Evolutionary conservation across 352 stramenopile genomes (phyloP).

Genomic region (Thalassiosira exigua): DNA sequence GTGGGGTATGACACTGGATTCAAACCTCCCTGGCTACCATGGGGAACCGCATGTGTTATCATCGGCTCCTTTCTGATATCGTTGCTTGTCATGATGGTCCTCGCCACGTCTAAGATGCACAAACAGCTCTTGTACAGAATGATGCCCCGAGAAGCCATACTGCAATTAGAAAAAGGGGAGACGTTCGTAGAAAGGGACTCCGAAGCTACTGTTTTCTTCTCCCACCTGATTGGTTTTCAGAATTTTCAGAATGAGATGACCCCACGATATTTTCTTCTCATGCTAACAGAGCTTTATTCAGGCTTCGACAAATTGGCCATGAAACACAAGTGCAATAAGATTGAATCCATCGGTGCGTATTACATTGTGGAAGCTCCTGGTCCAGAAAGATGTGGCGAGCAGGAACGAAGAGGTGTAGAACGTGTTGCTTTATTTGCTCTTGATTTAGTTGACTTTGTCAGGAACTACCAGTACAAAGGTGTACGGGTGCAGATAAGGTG

Average conservation of each 20-base stretch:
- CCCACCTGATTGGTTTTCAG: slow-evolving; percentile 64
- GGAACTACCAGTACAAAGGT: slow-evolving; percentile 23
- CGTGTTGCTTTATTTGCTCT: slow-evolving; percentile 41
- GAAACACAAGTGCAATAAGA: slow-evolving; percentile 37
- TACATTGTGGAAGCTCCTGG: slow-evolving; percentile 45
- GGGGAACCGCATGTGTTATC: too few species aligned
- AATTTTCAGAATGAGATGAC: slow-evolving; percentile 38
- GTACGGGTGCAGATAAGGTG: slow-evolving; percentile 31
- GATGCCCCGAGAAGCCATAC: slow-evolving; percentile 37
- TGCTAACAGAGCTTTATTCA: slow-evolving; percentile 40
- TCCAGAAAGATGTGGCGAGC: slow-evolving; percentile 15
- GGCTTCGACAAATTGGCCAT: slow-evolving; percentile 32
- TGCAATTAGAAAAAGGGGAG: slow-evolving; percentile 34
- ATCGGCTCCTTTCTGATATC: too few species aligned
- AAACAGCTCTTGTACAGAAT: slow-evolving; percentile 41
- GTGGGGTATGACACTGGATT: too few species aligned
- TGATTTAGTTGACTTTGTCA: slow-evolving; percentile 36
- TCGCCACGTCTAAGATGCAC: too few species aligned
- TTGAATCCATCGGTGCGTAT: slow-evolving; percentile 34
- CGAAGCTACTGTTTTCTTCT: slow-evolving; percentile 63
- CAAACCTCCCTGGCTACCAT: too few species aligned
- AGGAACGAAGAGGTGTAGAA: slow-evolving; percentile 19
- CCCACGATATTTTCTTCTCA: slow-evolving; percentile 57
- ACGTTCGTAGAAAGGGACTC: slow-evolving; percentile 51
- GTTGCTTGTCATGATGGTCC: too few species aligned